Conservation (phyloP, 495 filamentous ascomycete species). For the Sordaria brevicollis region DNA sequence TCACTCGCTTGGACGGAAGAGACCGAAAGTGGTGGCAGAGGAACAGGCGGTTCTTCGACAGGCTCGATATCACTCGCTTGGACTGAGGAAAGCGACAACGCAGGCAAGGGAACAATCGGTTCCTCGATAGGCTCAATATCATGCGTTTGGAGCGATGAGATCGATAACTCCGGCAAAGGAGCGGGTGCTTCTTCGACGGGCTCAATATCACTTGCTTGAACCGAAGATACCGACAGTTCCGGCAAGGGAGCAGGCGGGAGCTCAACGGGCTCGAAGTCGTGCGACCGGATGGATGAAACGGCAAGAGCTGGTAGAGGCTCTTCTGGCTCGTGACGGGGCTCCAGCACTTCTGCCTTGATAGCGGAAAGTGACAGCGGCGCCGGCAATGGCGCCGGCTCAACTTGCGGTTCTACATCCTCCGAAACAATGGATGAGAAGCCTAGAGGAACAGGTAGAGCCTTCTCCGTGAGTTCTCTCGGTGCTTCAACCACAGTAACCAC, state of each 20-base stretch:
- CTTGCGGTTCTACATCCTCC: conserved; percentile 11
- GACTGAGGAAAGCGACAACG: conserved; percentile 12
- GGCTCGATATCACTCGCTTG: conserved; percentile 11
- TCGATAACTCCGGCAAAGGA: conserved; percentile 1
- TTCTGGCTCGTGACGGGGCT: conserved; percentile 18
- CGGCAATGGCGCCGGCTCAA: conserved; percentile 7
- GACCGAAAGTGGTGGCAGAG: not conserved
- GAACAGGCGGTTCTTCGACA: conserved; percentile 1
- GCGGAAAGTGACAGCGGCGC: conserved; percentile 16
- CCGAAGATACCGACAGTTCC: conserved; percentile 18
- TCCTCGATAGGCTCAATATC: conserved; percentile 10
- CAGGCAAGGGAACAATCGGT: not conserved
- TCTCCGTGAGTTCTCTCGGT: not conserved
- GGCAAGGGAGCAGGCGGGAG: conserved; percentile 2
- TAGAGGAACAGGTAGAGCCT: conserved; percentile 3
- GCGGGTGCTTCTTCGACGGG: conserved; percentile 11
- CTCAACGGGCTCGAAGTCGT: conserved; percentile 22
- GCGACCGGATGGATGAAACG: conserved; percentile 19
- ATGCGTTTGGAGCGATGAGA: conserved; percentile 6
- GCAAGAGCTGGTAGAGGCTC: conserved; percentile 13
- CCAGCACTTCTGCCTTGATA: conserved; percentile 15
- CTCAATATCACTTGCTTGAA: conserved; percentile 23
- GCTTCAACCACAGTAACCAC: conserved; percentile 1
- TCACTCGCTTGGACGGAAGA: conserved; percentile 11
- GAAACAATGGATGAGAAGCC: conserved; percentile 14